These are phyloP conservation scores for Neofusicoccum laricinum DNA, from an alignment of 2,329 filamentous ascomycete species.

Conservation along the genomic window DNA sequence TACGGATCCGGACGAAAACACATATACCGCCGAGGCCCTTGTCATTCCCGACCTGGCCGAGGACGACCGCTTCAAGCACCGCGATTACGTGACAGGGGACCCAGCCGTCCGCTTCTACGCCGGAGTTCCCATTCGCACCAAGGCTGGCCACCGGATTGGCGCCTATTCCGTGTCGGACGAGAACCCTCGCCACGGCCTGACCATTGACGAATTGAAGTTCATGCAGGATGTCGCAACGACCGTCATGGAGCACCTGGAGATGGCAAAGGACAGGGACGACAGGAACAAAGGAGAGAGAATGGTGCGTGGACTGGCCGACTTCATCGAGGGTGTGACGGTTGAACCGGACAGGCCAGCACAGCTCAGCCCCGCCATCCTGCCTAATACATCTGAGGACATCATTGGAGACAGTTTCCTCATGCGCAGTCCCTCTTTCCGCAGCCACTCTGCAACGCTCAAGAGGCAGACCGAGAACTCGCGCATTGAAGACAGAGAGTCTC, in stretches of 20 bases:
- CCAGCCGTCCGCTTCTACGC: slow-evolving; percentile 49
- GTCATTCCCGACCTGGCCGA: slow-evolving; percentile 31
- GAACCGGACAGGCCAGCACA: slow-evolving; percentile 20
- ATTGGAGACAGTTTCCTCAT: not conserved
- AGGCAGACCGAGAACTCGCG: slow-evolving; percentile 34
- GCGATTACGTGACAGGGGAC: slow-evolving; percentile 26
- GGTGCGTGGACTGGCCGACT: slow-evolving; percentile 31
- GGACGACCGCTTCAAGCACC: slow-evolving; percentile 39
- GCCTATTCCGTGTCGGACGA: slow-evolving; percentile 60
- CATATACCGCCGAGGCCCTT: slow-evolving; percentile 4
- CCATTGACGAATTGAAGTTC: slow-evolving; percentile 49
- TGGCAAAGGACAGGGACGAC: slow-evolving; percentile 15
- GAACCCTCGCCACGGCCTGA: slow-evolving; percentile 52
- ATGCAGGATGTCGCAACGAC: slow-evolving; percentile 55
- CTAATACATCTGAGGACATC: not conserved
- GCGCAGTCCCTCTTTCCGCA: slow-evolving; percentile 5
- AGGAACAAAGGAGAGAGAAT: slow-evolving; percentile 29
- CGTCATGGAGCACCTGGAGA: slow-evolving; percentile 26
- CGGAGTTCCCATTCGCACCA: slow-evolving; percentile 60
- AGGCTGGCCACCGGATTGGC: slow-evolving; percentile 57
- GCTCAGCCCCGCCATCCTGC: not conserved
- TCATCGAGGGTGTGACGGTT: slow-evolving; percentile 18
- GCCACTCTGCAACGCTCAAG: slow-evolving; percentile 22
- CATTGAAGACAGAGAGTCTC: slow-evolving; percentile 20
- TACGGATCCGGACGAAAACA: slow-evolving; percentile 1